phyloP scores from a whole-genome alignment of 768 basidiomycete genomes.

The Trametes elegans region DNA sequence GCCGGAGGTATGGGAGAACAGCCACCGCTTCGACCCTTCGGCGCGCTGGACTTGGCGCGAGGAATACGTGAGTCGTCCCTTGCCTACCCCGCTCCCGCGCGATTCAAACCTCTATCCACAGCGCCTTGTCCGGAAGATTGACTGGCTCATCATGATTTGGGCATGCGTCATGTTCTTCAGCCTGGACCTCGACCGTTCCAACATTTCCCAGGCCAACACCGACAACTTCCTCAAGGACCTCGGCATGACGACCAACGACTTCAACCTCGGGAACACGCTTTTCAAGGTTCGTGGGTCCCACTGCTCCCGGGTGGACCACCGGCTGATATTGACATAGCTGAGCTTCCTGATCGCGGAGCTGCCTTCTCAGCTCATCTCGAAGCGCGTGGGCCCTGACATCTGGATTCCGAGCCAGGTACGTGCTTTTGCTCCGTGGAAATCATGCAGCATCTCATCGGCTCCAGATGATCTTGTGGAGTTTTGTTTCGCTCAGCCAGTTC shows the following conservation, averaged over 20 bases:
- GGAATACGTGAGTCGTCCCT: conserved; percentile 44
- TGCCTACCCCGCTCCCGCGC: not conserved
- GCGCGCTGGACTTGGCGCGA: conserved; percentile 75
- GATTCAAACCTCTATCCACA: conserved; percentile 19
- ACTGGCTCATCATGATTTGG: conserved; percentile 59
- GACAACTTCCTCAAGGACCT: conserved; percentile 69
- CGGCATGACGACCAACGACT: conserved; percentile 59
- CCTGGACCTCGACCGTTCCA: conserved; percentile 57
- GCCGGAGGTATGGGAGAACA: conserved; percentile 54
- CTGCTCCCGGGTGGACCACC: not conserved
- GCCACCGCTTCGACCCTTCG: conserved; percentile 59
- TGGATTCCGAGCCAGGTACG: conserved; percentile 61
- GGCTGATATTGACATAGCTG: conserved; percentile 9
- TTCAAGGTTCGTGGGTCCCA: conserved; percentile 41
- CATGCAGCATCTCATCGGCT: no score
- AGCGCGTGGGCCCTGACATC: conserved; percentile 64
- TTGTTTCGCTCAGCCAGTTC: conserved; percentile 55
- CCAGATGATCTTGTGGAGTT: conserved; percentile 60
- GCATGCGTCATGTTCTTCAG: conserved; percentile 63
- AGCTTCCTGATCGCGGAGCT: conserved; percentile 46
- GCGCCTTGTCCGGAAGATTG: conserved; percentile 58
- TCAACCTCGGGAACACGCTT: conserved; percentile 61
- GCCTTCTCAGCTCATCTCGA: conserved; percentile 66
- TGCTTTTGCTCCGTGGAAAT: not conserved
- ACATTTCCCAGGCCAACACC: conserved; percentile 64